A percentile compares a stretch with the other conserved stretches of the same genome.
phyloP scores from a whole-genome alignment of 768 basidiomycete species.

The Pleurotus salmoneostramineus region DNA sequence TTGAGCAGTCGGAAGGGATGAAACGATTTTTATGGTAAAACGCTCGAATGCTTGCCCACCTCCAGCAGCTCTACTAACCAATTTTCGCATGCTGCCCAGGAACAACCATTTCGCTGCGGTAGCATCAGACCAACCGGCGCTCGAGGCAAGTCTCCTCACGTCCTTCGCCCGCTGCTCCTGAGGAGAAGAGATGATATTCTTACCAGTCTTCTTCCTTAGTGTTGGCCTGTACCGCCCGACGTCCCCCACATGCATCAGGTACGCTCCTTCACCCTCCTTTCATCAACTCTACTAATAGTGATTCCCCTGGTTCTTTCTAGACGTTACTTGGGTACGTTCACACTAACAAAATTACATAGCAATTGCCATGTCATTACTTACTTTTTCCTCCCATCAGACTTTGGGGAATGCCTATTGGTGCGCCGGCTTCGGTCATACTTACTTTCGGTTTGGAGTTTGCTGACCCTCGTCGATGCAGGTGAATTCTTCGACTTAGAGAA shows the following conservation, averaged over 20 bases:
- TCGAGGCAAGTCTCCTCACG: slow-evolving; percentile 42
- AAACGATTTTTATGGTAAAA: slow-evolving; percentile 67
- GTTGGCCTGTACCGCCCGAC: slow-evolving; percentile 50
- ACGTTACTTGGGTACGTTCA: slow-evolving; percentile 54
- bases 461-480: slow-evolving; percentile 27
- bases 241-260: slow-evolving; percentile 54
- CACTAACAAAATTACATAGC: not conserved
- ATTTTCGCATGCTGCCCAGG: slow-evolving; percentile 29
- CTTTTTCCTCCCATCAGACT: slow-evolving; percentile 30
- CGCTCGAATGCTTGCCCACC: not conserved
- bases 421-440: slow-evolving; percentile 7
- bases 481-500: slow-evolving; percentile 73
- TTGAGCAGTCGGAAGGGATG: slow-evolving; percentile 68
- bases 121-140: slow-evolving; percentile 62
- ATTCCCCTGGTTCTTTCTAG: slow-evolving; percentile 22
- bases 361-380: not conserved
- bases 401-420: slow-evolving; percentile 75
- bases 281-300: not conserved
- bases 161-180: not conserved
- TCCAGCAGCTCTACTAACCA: not conserved
- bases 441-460: not conserved
- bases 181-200: not conserved
- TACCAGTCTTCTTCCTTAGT: slow-evolving; percentile 21
- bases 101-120: slow-evolving; percentile 71
- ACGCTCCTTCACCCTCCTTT: slow-evolving; percentile 10